Evolutionary conservation across 371 early-diverging fungal species (phyloP), one percentile per base, ranked within the genome.

Genomic region (Apophysomyces variabilis): DNA sequence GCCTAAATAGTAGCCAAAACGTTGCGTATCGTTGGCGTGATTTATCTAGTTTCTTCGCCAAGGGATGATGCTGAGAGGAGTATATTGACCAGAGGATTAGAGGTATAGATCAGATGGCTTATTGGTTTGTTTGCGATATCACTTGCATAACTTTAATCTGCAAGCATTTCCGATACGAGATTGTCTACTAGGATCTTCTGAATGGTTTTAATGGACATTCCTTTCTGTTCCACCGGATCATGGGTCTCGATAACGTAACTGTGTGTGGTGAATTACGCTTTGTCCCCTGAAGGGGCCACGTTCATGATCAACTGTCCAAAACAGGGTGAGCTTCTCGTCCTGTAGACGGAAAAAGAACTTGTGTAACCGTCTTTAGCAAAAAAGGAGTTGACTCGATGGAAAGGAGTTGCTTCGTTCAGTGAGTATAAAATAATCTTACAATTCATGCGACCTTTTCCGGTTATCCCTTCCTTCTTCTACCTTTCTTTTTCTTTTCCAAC

Each of bases 321-420:
- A 21, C 54, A 21, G 54, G 54, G 9, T 21, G 54, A 26, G 16
- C 21, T 50, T 50, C 21, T 50, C 21, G 54, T 50, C 54, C 54
- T 50, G 21, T 21, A 50, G 16, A 21, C 54, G 9, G 54, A n/a
- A 50, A 13, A 50, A 21, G 54, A 21, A 21, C 9, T 11, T 50
- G 54, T 50, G 54, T 50, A 50, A 50, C 54, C 5, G 21, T 50
- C 21, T 50, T 50, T 45, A n/a, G n/a, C 21, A 16, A 50, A 50
- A 18, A 50, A 50, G 54, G 54, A 50, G 54, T 50, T 50, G 54
- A 26, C 21, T 21, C 21, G 21, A 26, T 21, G 54, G 46, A 50
- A 50, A 50, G 54, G 54, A 50, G 54, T 47, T 47, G 21, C 21
- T 50, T 50, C 9, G 21, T 50, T 21, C 47, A n/a, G 47, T 13